phyloP scores from a whole-genome alignment of 1,139 yeast genomes.

The Saccharomycopsis crataegensis region DNA sequence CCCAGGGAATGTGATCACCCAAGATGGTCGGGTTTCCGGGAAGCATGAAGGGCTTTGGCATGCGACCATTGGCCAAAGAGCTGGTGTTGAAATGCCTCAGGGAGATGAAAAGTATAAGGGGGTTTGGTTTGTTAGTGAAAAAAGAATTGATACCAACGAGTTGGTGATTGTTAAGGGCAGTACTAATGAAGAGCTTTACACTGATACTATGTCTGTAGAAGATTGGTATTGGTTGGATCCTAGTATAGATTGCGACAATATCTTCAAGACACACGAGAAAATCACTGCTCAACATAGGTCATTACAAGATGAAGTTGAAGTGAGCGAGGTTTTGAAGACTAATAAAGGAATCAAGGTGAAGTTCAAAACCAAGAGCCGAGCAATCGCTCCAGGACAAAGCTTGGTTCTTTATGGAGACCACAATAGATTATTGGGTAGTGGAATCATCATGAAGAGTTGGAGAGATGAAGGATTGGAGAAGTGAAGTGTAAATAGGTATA shows the following conservation, averaged over 20 bases:
- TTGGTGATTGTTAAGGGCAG: slow-evolving; percentile 71
- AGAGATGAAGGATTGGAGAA: neutral
- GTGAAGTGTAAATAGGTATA: neutral
- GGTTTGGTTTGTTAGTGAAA: slow-evolving; percentile 79
- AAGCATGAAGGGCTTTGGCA: slow-evolving; percentile 84
- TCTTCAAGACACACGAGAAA: slow-evolving; percentile 16
- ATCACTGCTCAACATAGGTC: slow-evolving; percentile 20
- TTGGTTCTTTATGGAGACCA: slow-evolving; percentile 61
- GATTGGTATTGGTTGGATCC: slow-evolving; percentile 42
- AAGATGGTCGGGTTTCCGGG: slow-evolving; percentile 73
- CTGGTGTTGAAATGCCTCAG: slow-evolving; percentile 79
- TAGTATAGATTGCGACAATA: slow-evolving; percentile 14
- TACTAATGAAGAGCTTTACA: slow-evolving; percentile 53
- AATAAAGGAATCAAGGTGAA: slow-evolving; percentile 23
- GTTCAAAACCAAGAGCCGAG: slow-evolving; percentile 44
- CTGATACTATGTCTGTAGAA: slow-evolving; percentile 35
- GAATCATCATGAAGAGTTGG: slow-evolving; percentile 34
- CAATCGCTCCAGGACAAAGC: slow-evolving; percentile 88
- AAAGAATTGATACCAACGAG: slow-evolving; percentile 55
- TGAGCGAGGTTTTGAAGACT: slow-evolving; percentile 38
- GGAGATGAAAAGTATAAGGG: slow-evolving; percentile 71
- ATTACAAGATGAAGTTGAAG: slow-evolving; percentile 27
- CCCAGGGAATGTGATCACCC: slow-evolving; percentile 73
- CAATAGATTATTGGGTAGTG: slow-evolving; percentile 69
- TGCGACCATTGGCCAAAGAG: slow-evolving; percentile 86